phyloP scores from a whole-genome alignment of 495 filamentous ascomycete genomes.

The Talaromyces nanjingensis region DNA sequence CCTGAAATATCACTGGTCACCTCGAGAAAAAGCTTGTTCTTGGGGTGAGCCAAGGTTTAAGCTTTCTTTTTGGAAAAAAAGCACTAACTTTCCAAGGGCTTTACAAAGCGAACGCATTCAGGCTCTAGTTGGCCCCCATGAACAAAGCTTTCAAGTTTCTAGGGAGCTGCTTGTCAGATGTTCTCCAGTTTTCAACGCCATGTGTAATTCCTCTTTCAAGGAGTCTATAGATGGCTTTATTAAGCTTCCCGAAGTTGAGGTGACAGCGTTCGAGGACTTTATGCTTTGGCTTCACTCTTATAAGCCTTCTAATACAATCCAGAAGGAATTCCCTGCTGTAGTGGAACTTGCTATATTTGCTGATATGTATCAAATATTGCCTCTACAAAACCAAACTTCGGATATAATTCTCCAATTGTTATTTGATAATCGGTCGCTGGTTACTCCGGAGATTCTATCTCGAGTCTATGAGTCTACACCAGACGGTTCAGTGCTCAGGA shows the following conservation, averaged over 20 bases:
- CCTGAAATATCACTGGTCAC: too few species aligned
- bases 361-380: neutral
- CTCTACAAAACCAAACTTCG: neutral
- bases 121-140: too few species aligned
- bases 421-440: neutral
- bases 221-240: neutral
- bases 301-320: neutral
- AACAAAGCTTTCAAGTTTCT: neutral
- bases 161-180: neutral
- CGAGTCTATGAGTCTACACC: neutral
- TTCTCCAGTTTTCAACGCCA: neutral
- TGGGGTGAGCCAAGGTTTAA: too few species aligned
- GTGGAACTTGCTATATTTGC: neutral
- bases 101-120: too few species aligned
- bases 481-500: neutral
- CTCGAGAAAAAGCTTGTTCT: too few species aligned
- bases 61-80: too few species aligned
- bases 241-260: neutral
- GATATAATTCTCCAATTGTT: neutral
- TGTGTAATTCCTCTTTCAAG: neutral
- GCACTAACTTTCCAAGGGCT: too few species aligned
- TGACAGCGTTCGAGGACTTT: neutral
- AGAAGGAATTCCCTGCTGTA: neutral
- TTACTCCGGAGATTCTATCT: neutral
- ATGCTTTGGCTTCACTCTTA: neutral